phyloP scores from a whole-genome alignment of 2,329 filamentous ascomycete genomes.

The Exophiala bonariae region DNA sequence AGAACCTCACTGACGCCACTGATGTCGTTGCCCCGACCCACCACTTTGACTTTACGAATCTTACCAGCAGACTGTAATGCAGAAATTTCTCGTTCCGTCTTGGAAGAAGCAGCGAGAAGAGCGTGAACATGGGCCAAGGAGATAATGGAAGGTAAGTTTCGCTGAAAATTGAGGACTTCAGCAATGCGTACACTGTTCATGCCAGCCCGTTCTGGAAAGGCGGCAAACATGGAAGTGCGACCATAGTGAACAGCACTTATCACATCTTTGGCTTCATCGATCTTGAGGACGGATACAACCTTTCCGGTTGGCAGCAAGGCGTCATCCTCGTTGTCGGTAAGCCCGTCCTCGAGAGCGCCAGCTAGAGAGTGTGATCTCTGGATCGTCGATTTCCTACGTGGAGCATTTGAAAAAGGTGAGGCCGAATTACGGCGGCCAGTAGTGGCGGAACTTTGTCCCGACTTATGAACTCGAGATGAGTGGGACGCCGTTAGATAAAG shows the following conservation, averaged over 20 bases:
- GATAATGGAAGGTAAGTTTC: slow-evolving; percentile 57
- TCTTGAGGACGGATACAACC: slow-evolving; percentile 49
- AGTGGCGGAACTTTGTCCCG: slow-evolving; percentile 31
- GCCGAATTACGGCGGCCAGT: slow-evolving; percentile 29
- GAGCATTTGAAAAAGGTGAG: slow-evolving; percentile 43
- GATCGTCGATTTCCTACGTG: slow-evolving; percentile 40
- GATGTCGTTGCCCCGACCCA: slow-evolving; percentile 57
- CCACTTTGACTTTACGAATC: slow-evolving; percentile 56
- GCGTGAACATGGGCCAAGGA: slow-evolving; percentile 63
- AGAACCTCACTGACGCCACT: slow-evolving; percentile 60
- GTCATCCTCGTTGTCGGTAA: slow-evolving; percentile 34
- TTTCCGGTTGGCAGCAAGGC: slow-evolving; percentile 54
- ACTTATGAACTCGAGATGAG: slow-evolving; percentile 47
- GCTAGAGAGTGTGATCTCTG: slow-evolving; percentile 28
- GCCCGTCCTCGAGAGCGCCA: slow-evolving; percentile 22
- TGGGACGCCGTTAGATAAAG: slow-evolving; percentile 49
- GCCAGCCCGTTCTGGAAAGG: slow-evolving; percentile 57
- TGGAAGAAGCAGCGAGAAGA: slow-evolving; percentile 55
- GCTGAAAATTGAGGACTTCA: slow-evolving; percentile 58
- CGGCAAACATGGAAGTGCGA: slow-evolving; percentile 54
- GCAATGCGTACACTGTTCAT: slow-evolving; percentile 64
- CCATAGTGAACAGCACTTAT: slow-evolving; percentile 56
- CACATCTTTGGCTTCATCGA: slow-evolving; percentile 49
- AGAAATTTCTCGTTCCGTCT: slow-evolving; percentile 60
- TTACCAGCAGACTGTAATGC: slow-evolving; percentile 51